Conservation (phyloP, 106 monocot genomes). For the Acorus gramineus region DNA sequence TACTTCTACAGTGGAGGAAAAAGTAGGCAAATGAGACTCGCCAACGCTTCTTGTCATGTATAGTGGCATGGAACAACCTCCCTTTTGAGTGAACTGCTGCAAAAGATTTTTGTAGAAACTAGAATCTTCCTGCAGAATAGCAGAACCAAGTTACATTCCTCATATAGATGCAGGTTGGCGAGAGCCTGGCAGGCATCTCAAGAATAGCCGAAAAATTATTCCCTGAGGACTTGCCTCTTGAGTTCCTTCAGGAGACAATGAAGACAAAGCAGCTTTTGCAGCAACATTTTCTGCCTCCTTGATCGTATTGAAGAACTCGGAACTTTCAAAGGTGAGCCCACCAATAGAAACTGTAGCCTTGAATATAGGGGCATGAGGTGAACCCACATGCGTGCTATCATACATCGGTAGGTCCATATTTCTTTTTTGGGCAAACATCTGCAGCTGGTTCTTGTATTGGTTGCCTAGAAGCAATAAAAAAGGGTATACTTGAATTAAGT, state of each 20-base stretch:
- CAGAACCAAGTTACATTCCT: no score
- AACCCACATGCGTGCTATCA: constrained; percentile 19
- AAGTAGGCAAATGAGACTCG: constrained; percentile 27
- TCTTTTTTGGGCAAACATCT: constrained; percentile 44
- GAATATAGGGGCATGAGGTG: constrained; percentile 24
- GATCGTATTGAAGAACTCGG: constrained; percentile 25
- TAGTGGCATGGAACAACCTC: constrained; percentile 30
- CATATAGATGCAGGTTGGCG: no score
- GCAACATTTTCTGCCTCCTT: constrained; percentile 70
- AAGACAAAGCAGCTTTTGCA: constrained; percentile 50
- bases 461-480: constrained; percentile 26
- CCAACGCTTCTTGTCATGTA: constrained; percentile 39
- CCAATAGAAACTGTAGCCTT: constrained; percentile 57
- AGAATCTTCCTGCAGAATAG: constrained; percentile 27
- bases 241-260: constrained; percentile 35
- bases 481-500: background rate
- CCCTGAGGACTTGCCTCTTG: constrained; percentile 14
- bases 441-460: constrained; percentile 51
- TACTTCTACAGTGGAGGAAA: constrained; percentile 50
- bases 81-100: constrained; percentile 51
- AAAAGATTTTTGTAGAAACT: constrained; percentile 54
- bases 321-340: constrained; percentile 46
- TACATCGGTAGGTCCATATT: constrained; percentile 30
- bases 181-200: no score
- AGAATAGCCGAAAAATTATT: background rate